Base-by-base conservation (phyloP, 1,284 basidiomycete species). In the Ustilago tritici region DNA sequence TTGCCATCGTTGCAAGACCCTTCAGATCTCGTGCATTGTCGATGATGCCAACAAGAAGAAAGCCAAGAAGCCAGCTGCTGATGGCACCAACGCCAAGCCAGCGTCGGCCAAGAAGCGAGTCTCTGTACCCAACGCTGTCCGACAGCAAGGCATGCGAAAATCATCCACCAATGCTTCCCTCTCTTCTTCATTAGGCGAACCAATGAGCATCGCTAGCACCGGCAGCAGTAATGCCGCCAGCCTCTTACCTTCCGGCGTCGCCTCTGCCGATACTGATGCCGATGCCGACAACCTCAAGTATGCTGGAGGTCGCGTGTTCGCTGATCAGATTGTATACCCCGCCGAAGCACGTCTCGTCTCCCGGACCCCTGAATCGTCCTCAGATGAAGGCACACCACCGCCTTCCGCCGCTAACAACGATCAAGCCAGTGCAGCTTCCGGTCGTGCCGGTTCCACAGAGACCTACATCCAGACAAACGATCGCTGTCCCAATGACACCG, bases 21-120 rank as follows among this genome's bases (percentile, higher is more conserved):
- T 74, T 1, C 72, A 74, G 41, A 74, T 74, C 34, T 74, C 72
- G 23, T 74, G 72, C 55, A 56, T 74, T 32, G 72, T 74, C 41
- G 72, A 74, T 36, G 72, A 74, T 34, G 59, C 72, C 56, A 70
- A 74, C 59, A 70, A 65, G 60, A 69, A 63, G 47, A 69, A 65
- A 43, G 17, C 62, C 17, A 74, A 61, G 28, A 70, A 65, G 47
- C 23, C 40, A 4, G 10, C 70, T 23, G 38, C 35, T 36, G 57
- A 57, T 4, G 11, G 10, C 11, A 17, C 14, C 31, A 7, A n/a
- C 5, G 2, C 55, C 6, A 40, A 19, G 4, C 2, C 56, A 40
- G 31, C 47, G 28, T 15, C 65, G 4, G 11, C 61, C 14, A 63
- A 58, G 53, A 43, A 31, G 6, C 56, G 65, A 19, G 34, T 32